phyloP scores from a whole-genome alignment of 352 stramenopile species.

The Phytophthora boehmeriae region DNA sequence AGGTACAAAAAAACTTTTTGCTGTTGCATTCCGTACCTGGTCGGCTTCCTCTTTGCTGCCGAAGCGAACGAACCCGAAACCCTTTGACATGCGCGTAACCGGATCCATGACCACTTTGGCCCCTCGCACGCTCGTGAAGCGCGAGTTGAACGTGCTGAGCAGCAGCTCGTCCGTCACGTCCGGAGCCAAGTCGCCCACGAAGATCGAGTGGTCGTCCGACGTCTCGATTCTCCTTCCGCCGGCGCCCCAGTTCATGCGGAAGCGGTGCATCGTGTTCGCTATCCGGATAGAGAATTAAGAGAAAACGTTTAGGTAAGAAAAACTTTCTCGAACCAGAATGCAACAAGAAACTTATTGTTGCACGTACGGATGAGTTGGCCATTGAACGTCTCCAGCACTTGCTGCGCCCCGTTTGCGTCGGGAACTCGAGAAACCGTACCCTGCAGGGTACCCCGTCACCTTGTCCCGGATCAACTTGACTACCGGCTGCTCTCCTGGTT shows the following conservation, averaged over 20 bases:
- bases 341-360: no score
- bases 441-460: constrained; percentile 84
- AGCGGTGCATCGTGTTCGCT: constrained; percentile 90
- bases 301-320: constrained; percentile 9
- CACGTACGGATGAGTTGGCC: constrained; percentile 84
- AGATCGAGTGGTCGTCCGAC: constrained; percentile 89
- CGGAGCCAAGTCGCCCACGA: constrained; percentile 90
- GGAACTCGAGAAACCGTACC: constrained; percentile 94
- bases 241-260: constrained; percentile 93
- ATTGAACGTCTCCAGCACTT: constrained; percentile 88
- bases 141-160: constrained; percentile 78
- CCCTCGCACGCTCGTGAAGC: constrained; percentile 83
- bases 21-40: constrained; percentile 21
- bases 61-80: constrained; percentile 94
- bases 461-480: constrained; percentile 93
- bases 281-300: constrained; percentile 11
- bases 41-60: constrained; percentile 87
- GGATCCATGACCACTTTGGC: constrained; percentile 92
- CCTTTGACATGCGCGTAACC: constrained; percentile 90
- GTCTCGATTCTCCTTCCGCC: constrained; percentile 87
- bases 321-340: no score
- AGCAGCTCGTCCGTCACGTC: constrained; percentile 91
- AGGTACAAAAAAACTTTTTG: neutral
- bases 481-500: constrained; percentile 75
- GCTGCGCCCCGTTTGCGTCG: constrained; percentile 78